A percentile compares a stretch with the other conserved stretches of the same genome.
Conservation (phyloP, 2,329 filamentous ascomycete species). For the Colletotrichum sp. region DNA sequence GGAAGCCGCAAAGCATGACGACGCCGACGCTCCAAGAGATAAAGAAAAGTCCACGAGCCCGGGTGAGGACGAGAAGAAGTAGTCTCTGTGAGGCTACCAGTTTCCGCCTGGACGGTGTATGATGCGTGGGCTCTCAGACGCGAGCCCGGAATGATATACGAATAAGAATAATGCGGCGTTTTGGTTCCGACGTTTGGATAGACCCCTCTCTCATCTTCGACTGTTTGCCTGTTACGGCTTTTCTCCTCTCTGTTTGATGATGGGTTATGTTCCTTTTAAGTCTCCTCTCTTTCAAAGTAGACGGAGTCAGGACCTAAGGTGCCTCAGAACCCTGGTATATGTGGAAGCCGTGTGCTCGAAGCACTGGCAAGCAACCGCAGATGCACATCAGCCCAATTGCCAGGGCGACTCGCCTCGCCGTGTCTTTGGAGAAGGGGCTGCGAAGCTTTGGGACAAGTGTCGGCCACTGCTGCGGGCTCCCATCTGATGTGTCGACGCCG, state of each 20-base stretch:
- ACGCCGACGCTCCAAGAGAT: constrained; percentile 21
- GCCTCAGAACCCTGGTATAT: constrained; percentile 14
- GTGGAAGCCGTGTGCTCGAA: constrained; percentile 17
- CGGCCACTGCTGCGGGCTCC: background rate
- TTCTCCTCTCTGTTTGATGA: background rate
- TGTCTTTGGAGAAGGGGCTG: constrained; percentile 23
- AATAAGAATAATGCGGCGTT: background rate
- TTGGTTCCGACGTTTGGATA: background rate
- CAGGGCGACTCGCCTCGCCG: constrained; percentile 32
- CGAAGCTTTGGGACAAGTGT: constrained; percentile 11
- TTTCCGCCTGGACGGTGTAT: background rate
- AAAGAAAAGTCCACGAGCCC: constrained; percentile 18
- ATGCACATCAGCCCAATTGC: constrained; percentile 35
- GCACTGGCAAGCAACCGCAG: constrained; percentile 21
- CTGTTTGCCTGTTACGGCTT: background rate
- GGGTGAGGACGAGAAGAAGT: constrained; percentile 17
- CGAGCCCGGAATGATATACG: constrained; percentile 9
- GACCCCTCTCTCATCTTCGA: constrained; percentile 14
- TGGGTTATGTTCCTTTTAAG: background rate
- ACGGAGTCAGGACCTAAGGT: background rate
- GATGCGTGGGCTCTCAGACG: constrained; percentile 9
- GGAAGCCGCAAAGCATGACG: constrained; percentile 18
- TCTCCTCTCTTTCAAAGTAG: background rate
- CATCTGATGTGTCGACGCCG: background rate
- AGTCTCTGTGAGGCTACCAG: background rate